Conservation (phyloP, 73 alveolate genomes). For the Breviolum minutum region DNA sequence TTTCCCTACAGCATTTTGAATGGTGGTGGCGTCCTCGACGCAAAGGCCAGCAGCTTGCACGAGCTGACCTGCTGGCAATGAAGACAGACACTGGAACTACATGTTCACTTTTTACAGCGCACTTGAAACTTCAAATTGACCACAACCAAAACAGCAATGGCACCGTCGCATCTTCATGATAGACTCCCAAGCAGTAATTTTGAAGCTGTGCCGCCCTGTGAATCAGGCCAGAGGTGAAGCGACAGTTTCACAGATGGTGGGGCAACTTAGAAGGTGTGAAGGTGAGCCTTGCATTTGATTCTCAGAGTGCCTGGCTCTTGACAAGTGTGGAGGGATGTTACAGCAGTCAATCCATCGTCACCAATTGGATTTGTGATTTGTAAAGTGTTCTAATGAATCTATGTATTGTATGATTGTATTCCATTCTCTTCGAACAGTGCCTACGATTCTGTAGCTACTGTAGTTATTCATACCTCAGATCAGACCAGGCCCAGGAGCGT, state of each 20-base stretch:
- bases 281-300: no score
- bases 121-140: neutral
- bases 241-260: slow-evolving; percentile 45
- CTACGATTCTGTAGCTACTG: neutral
- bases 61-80: no score
- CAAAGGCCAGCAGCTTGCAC: slow-evolving; percentile 17
- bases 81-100: no score
- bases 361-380: no score
- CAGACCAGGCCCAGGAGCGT: slow-evolving; percentile 24
- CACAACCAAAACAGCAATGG: no score
- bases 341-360: neutral
- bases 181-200: no score
- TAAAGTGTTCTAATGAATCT: no score
- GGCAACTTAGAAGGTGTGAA: neutral
- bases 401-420: no score
- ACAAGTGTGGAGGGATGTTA: neutral
- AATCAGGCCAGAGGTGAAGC: slow-evolving; percentile 78
- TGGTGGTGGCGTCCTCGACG: slow-evolving; percentile 89
- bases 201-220: neutral
- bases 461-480: neutral
- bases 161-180: no score
- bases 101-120: no score
- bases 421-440: neutral
- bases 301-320: no score
- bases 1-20: slow-evolving; percentile 77